Evolutionary conservation across 345 rosid genomes (phyloP), one percentile per base, ranked within the genome.

Genomic region (Lepidium sativum): DNA sequence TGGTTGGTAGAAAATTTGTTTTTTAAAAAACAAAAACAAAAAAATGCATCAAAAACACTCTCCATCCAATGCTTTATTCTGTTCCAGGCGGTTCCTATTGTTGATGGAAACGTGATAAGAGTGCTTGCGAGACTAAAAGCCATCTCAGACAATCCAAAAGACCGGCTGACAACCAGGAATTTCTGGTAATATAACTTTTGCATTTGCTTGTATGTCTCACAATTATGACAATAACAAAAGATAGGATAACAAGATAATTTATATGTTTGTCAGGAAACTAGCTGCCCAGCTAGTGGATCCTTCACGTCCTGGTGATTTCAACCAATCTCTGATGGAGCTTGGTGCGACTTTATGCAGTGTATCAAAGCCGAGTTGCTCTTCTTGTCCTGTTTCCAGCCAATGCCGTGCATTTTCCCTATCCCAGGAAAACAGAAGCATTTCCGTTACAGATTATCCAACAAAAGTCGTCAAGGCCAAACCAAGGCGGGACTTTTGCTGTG

Each of bases 291-390:
- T 92, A 29, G 98, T 92, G 47, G 97, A 92, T 83, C 78, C 78
- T 60, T 52, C 44, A 38, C 86, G 74, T 42, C 97, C 98, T 18
- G 97, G 98, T 66, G 97, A 92, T 80, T 89, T 89, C 77, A 92
- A 92, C 78, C 97, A 92, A 70, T 89, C 97, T 45, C 76, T 89
- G 44, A 92, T 92, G 96, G 96, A 92, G 76, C 94, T 92, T 35
- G 98, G 98, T 78, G 97, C 98, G 20, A 87, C 86, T n/a, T 16
- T 83, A 45, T 92, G 98, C 86, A 74, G 80, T 45, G 88, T 85
- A 15, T 58, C 77, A 51, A 89, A 79, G 64, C 97, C 97, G 20
- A 79, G 53, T 67, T 92, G 98, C 72, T 69, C 82, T 57, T 78
- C 81, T 44, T 92, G 97, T 77, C 96, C 98, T 60, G 77, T 92